Conservation (phyloP, 2,329 filamentous ascomycete species). For the Xylaria sp. region DNA sequence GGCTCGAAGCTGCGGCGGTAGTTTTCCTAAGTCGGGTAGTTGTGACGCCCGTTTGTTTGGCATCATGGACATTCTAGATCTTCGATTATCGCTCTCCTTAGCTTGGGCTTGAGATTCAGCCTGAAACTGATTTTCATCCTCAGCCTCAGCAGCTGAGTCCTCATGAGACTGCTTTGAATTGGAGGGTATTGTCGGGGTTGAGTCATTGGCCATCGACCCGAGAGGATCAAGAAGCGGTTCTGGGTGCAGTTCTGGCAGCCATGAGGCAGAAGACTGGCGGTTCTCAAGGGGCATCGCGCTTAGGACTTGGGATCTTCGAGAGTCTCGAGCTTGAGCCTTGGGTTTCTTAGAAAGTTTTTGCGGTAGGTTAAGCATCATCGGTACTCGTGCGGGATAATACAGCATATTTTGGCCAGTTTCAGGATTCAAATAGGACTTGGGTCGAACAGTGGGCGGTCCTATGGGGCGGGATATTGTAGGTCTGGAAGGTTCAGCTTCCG, state of each 20-base stretch:
- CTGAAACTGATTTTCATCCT: constrained; percentile 26
- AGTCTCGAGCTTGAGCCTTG: constrained; percentile 70
- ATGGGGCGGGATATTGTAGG: constrained; percentile 51
- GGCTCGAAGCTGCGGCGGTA: constrained; percentile 89
- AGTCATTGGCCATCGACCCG: constrained; percentile 37
- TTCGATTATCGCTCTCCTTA: constrained; percentile 28
- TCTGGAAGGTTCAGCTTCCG: constrained; percentile 38
- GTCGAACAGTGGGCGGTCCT: constrained; percentile 48
- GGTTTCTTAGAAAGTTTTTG: constrained; percentile 83
- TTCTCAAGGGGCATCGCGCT: constrained; percentile 65
- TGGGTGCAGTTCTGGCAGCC: constrained; percentile 48
- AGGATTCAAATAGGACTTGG: constrained; percentile 70
- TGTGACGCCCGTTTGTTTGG: constrained; percentile 54
- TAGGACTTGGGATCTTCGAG: constrained; percentile 78
- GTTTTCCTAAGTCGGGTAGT: constrained; percentile 57
- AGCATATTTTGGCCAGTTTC: constrained; percentile 83
- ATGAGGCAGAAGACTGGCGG: constrained; percentile 47
- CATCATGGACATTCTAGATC: constrained; percentile 47
- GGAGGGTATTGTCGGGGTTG: constrained; percentile 10
- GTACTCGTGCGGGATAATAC: constrained; percentile 94
- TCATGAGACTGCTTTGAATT: constrained; percentile 8
- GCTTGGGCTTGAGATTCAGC: constrained; percentile 29
- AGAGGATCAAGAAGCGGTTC: constrained; percentile 48
- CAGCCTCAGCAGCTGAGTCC: constrained; percentile 15
- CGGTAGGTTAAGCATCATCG: constrained; percentile 90